Base-by-base conservation (phyloP, 208 protist species). In the Wallacemonas sp. region DNA sequence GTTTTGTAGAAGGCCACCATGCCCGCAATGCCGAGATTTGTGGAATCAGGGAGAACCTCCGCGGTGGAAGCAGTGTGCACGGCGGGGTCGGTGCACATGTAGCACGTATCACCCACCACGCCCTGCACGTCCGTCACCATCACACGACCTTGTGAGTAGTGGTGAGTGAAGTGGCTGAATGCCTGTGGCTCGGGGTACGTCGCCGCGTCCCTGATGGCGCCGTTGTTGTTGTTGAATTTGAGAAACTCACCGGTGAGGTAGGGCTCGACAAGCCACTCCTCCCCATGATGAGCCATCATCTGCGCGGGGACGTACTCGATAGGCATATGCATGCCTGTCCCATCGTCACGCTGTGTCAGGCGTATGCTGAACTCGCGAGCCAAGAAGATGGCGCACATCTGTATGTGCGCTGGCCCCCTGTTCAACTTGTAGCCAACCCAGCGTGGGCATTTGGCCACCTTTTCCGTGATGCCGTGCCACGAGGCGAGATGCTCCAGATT, bases 171-270 rank as follows among this genome's bases (percentile, higher is more conserved):
- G n/a, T n/a, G n/a, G n/a, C n/a, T n/a, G n/a, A n/a, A n/a, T n/a
- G n/a, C n/a, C n/a, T n/a, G n/a, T n/a, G 41, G 41, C 41, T 23
- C 19, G 11, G 4, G 41, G 41, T 47, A 47, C 41, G 4, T 19
- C 41, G 4, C 41, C 5, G 41, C 41, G 41, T 47, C 41, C 41
- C 8, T 47, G 41, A 47, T 17, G 41, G 41, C 41, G 41, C 41
- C 41, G 41, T 47, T 47, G 41, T 47, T 47, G 41, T 47, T 47
- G 41, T 47, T 47, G 19, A 47, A 47, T 17, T 47, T 47, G 11
- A 21, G 41, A 17, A 47, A 47, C 4, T 14, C 19, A 4, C 41
- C 41, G 4, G 8, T 3, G 17, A 47, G 3, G 41, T 21, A 47
- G 12, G 41, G 41, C 41, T 47, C 41, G 12, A 47, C 41, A 47